These are phyloP conservation scores for Ceratobasidium sp. DNA, from an alignment of 1,284 basidiomycete species.

Conservation along the genomic window DNA sequence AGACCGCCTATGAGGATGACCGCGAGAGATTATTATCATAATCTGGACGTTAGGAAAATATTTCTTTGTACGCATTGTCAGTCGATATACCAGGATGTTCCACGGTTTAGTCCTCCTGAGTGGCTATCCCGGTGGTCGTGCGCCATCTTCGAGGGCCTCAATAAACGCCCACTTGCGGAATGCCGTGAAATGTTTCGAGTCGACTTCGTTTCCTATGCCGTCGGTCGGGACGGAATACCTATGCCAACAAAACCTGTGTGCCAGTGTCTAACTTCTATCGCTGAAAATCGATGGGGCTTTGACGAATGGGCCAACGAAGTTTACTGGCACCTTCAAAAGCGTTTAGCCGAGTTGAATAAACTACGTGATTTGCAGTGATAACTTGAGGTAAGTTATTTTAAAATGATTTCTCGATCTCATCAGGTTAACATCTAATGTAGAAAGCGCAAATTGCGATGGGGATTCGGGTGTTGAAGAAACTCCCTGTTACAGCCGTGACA, in stretches of 20 bases:
- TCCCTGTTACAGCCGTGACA: too few species aligned
- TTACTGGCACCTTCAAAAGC: neutral
- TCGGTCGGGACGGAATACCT: neutral
- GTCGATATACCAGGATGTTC: too few species aligned
- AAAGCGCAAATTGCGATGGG: too few species aligned
- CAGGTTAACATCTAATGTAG: too few species aligned
- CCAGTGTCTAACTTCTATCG: neutral
- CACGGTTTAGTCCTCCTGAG: conserved; percentile 3
- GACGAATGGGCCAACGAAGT: neutral
- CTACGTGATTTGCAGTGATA: too few species aligned
- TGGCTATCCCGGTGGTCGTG: conserved; percentile 27
- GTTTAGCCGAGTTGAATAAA: neutral
- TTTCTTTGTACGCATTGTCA: neutral
- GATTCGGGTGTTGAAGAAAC: too few species aligned
- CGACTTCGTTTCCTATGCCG: neutral
- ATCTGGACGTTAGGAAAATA: too few species aligned
- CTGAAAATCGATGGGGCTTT: neutral
- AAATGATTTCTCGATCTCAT: too few species aligned
- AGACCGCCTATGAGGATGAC: neutral
- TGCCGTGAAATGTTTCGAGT: neutral
- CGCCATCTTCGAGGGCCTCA: conserved; percentile 11
- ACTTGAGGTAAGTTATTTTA: too few species aligned
- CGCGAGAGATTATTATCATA: neutral
- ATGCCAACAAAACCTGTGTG: neutral
- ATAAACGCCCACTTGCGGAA: neutral